A percentile compares a stretch with the other conserved stretches of the same genome.
These are phyloP conservation scores for Butyriboletus appendiculatus DNA, from an alignment of 1,284 basidiomycete species.

Conservation along the genomic window DNA sequence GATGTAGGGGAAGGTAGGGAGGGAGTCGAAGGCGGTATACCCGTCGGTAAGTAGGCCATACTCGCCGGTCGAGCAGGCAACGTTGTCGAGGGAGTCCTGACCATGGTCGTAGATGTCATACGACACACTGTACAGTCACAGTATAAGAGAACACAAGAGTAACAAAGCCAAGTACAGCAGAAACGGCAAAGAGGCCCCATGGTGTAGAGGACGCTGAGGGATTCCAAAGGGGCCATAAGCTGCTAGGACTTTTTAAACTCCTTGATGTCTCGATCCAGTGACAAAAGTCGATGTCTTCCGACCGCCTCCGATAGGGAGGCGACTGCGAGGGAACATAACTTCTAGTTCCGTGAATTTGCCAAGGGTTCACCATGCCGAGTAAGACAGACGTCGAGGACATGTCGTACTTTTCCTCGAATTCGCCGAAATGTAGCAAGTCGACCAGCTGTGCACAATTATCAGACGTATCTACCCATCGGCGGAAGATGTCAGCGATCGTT, in stretches of 20 bases:
- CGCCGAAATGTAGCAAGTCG: not conserved
- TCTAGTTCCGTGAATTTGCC: not conserved
- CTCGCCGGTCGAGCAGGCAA: conserved; percentile 51
- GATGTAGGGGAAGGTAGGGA: conserved; percentile 53
- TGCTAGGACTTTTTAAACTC: conserved; percentile 5
- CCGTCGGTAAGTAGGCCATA: conserved; percentile 40
- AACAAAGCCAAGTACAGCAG: conserved; percentile 2
- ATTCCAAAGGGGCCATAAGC: no score
- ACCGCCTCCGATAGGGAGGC: not conserved
- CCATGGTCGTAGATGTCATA: conserved; percentile 41
- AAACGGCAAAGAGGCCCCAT: conserved; percentile 3
- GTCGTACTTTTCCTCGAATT: not conserved
- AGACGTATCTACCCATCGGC: not conserved
- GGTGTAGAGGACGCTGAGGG: not conserved
- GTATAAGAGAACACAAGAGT: conserved; percentile 9
- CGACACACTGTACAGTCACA: conserved; percentile 10
- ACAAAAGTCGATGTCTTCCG: not conserved
- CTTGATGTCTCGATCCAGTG: not conserved
- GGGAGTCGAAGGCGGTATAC: conserved; percentile 43
- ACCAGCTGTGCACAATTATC: not conserved
- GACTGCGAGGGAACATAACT: not conserved
- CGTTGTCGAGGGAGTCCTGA: conserved; percentile 34
- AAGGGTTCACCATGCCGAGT: no score
- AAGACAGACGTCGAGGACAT: not conserved
- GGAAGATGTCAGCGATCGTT: not conserved